Percentiles rank a stretch among this genome's conserved stretches.
These are phyloP conservation scores for Alternaria alternata DNA, from an alignment of 2,329 filamentous ascomycete genomes.

Conservation along the genomic window DNA sequence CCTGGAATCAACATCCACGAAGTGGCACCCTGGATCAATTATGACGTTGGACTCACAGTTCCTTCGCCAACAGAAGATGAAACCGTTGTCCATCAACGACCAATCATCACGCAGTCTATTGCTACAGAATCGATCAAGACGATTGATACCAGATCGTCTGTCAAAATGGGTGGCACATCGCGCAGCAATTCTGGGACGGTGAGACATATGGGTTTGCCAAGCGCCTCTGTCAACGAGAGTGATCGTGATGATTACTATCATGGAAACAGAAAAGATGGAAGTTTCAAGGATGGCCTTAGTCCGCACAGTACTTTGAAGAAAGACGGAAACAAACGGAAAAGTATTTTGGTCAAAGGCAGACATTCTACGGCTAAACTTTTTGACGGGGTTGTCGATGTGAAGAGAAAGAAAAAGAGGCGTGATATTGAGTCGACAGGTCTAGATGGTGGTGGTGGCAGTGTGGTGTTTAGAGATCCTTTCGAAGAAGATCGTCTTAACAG, in stretches of 20 bases:
- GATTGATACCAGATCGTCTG: neutral
- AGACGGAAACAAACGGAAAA: conserved; percentile 13
- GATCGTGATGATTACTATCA: neutral
- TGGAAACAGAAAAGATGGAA: conserved; percentile 2
- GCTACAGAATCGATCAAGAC: neutral
- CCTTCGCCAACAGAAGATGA: neutral
- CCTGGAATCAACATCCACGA: conserved; percentile 25
- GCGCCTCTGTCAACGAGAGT: neutral
- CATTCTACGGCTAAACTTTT: conserved; percentile 34
- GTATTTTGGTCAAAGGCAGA: conserved; percentile 15
- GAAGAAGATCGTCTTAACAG: neutral
- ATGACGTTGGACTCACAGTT: conserved; percentile 9
- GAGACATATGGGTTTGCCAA: neutral
- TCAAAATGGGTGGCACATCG: no score
- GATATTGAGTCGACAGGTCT: neutral
- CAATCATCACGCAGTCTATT: neutral
- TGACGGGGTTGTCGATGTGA: conserved; percentile 20
- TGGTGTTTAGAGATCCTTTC: neutral
- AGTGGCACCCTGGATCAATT: conserved; percentile 37
- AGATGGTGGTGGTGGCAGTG: neutral
- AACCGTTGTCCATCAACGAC: conserved; percentile 1
- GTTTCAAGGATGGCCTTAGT: conserved; percentile 1
- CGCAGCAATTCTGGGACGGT: neutral
- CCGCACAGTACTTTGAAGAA: conserved; percentile 5
- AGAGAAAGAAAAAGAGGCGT: neutral